phyloP scores from a whole-genome alignment of 2,329 filamentous ascomycete species.

The Balansia obtecta region DNA sequence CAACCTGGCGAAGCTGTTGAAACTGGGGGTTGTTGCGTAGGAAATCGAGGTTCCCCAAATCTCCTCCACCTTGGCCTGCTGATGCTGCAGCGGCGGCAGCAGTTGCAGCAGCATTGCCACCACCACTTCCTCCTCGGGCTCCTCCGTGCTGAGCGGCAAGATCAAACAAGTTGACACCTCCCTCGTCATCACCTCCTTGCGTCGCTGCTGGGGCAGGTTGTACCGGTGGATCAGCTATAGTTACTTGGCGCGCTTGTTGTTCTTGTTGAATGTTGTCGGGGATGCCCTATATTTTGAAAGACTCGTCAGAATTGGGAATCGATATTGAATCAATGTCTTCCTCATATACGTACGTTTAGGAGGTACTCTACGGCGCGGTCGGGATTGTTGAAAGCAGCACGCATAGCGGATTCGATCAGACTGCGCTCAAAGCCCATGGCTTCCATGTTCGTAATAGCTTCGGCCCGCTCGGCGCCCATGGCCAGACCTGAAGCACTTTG shows the following conservation, averaged over 20 bases:
- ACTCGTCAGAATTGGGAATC: not conserved
- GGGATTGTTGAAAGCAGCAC: slow-evolving; percentile 92
- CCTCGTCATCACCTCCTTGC: slow-evolving; percentile 43
- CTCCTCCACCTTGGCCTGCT: slow-evolving; percentile 36
- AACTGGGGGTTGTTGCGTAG: slow-evolving; percentile 93
- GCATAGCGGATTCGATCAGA: slow-evolving; percentile 88
- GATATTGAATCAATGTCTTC: not conserved
- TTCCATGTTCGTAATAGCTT: slow-evolving; percentile 85
- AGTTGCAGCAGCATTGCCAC: slow-evolving; percentile 26
- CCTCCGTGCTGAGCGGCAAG: slow-evolving; percentile 65
- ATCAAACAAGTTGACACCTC: slow-evolving; percentile 81
- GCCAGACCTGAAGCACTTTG: slow-evolving; percentile 62
- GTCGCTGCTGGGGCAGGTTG: slow-evolving; percentile 15
- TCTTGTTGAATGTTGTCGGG: slow-evolving; percentile 72
- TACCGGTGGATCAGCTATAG: slow-evolving; percentile 28
- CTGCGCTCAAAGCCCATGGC: slow-evolving; percentile 87
- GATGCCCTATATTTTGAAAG: slow-evolving; percentile 53
- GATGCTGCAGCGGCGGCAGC: slow-evolving; percentile 35
- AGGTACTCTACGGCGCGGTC: slow-evolving; percentile 96
- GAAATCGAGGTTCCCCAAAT: slow-evolving; percentile 77
- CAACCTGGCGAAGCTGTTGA: slow-evolving; percentile 91
- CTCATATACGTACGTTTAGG: slow-evolving; percentile 52
- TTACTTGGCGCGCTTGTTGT: slow-evolving; percentile 38
- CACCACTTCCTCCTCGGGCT: slow-evolving; percentile 31
- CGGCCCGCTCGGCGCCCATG: slow-evolving; percentile 70